phyloP scores from a whole-genome alignment of 202 grass and related monocot species.

The Zoysia matrella region DNA sequence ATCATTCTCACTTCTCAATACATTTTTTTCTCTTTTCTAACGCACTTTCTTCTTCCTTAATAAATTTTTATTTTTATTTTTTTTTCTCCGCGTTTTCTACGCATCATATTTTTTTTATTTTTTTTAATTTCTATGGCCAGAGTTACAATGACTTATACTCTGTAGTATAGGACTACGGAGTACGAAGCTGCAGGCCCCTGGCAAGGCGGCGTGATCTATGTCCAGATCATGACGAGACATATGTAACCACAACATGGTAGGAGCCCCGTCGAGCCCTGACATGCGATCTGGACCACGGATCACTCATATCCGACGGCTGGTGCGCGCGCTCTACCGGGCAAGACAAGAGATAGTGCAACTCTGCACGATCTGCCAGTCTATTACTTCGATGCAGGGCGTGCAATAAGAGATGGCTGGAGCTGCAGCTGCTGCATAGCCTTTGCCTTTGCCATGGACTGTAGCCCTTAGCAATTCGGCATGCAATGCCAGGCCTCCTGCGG shows the following conservation, averaged over 20 bases:
- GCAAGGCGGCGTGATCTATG: neutral
- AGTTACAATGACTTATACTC: too few species aligned
- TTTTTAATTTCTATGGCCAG: too few species aligned
- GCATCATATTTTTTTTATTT: too few species aligned
- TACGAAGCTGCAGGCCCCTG: neutral
- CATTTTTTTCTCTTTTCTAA: too few species aligned
- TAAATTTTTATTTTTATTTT: too few species aligned
- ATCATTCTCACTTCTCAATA: too few species aligned
- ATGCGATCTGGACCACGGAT: neutral
- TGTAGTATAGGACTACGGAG: too few species aligned
- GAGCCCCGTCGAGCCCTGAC: neutral
- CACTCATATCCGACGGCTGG: neutral
- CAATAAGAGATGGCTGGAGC: neutral
- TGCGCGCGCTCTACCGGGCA: neutral
- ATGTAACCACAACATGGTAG: neutral
- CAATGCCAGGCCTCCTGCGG: constrained; percentile 21
- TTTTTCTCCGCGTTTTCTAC: too few species aligned
- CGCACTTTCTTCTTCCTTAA: too few species aligned
- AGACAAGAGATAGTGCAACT: constrained; percentile 31
- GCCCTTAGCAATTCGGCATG: neutral
- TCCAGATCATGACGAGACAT: neutral
- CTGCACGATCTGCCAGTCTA: constrained; percentile 8
- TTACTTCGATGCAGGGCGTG: constrained; percentile 8
- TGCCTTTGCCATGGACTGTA: neutral
- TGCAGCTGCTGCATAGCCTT: neutral